phyloP scores from a whole-genome alignment of 352 stramenopile species.

The Stephanocyclus meneghinianus region DNA sequence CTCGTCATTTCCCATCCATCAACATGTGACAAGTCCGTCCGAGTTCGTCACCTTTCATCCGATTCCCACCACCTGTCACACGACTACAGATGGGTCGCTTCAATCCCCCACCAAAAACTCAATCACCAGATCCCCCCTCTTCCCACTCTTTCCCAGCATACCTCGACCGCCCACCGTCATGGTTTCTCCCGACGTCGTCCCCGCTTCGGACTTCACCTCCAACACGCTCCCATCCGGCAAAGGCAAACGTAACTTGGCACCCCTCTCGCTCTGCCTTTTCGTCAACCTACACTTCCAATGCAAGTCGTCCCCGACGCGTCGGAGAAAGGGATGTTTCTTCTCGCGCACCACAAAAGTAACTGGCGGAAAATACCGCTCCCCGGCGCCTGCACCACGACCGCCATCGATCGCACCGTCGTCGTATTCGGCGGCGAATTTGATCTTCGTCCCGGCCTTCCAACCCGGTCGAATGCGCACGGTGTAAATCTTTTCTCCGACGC shows the following conservation, averaged over 20 bases:
- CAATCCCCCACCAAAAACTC: constrained; percentile 55
- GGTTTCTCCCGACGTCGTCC: constrained; percentile 27
- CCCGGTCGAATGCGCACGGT: constrained; percentile 63
- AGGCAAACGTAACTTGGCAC: constrained; percentile 56
- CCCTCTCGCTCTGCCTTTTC: constrained; percentile 37
- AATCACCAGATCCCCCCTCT: constrained; percentile 72
- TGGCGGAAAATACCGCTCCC: constrained; percentile 33
- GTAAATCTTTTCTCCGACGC: constrained; percentile 57
- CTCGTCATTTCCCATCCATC: too few species aligned
- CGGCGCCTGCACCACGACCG: neutral
- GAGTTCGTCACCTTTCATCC: too few species aligned
- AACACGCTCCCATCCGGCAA: constrained; percentile 67
- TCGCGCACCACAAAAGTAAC: constrained; percentile 64
- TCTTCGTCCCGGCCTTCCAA: constrained; percentile 73
- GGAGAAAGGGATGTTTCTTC: constrained; percentile 61
- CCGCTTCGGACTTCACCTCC: constrained; percentile 33
- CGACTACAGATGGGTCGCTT: neutral
- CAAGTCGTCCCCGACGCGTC: constrained; percentile 53
- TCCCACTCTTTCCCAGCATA: constrained; percentile 67
- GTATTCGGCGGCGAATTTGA: constrained; percentile 60
- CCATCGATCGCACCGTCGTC: too few species aligned
- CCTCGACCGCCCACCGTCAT: constrained; percentile 58
- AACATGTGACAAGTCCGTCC: too few species aligned
- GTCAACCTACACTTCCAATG: constrained; percentile 61
- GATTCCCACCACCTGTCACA: too few species aligned